Evolutionary conservation across 352 stramenopile genomes (phyloP).

Genomic region (Globisporangium nagaii): DNA sequence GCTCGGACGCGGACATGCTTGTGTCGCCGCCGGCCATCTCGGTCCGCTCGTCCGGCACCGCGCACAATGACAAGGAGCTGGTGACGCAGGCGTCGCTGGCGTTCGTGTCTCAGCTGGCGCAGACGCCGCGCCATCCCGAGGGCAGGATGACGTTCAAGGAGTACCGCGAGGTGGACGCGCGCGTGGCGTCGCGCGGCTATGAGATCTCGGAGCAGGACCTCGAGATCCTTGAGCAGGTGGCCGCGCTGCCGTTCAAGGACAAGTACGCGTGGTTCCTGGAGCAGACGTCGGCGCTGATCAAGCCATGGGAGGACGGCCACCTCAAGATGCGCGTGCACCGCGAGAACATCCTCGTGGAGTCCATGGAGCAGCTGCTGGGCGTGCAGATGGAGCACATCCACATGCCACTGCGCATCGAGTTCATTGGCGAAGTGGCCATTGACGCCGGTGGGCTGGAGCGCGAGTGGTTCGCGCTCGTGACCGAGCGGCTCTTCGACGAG

Average conservation of each 20-base stretch:
- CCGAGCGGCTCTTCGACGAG: slow-evolving; percentile 82
- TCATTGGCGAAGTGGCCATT: slow-evolving; percentile 85
- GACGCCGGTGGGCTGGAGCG: slow-evolving; percentile 87
- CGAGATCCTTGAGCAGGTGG: slow-evolving; percentile 83
- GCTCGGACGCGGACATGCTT: slow-evolving; percentile 32
- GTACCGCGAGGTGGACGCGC: slow-evolving; percentile 82
- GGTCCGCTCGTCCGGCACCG: neutral
- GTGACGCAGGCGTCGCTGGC: slow-evolving; percentile 78
- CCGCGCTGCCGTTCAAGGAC: slow-evolving; percentile 81
- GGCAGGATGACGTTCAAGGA: slow-evolving; percentile 88
- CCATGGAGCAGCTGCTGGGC: slow-evolving; percentile 77
- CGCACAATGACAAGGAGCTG: slow-evolving; percentile 43
- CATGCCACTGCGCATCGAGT: slow-evolving; percentile 85
- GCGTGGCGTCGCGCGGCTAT: slow-evolving; percentile 78
- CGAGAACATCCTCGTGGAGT: slow-evolving; percentile 81
- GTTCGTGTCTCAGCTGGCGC: slow-evolving; percentile 81
- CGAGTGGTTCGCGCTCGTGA: slow-evolving; percentile 87
- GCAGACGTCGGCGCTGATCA: slow-evolving; percentile 78
- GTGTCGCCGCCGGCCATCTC: slow-evolving; percentile 22
- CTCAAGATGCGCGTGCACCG: slow-evolving; percentile 84
- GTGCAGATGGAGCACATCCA: slow-evolving; percentile 86
- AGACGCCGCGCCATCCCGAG: slow-evolving; percentile 75
- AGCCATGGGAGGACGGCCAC: slow-evolving; percentile 80
- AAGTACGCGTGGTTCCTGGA: slow-evolving; percentile 87
- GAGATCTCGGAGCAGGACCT: slow-evolving; percentile 86